Evolutionary conservation across 805 yeast genomes (phyloP).

Genomic region (Kluyveromyces siamensis): DNA sequence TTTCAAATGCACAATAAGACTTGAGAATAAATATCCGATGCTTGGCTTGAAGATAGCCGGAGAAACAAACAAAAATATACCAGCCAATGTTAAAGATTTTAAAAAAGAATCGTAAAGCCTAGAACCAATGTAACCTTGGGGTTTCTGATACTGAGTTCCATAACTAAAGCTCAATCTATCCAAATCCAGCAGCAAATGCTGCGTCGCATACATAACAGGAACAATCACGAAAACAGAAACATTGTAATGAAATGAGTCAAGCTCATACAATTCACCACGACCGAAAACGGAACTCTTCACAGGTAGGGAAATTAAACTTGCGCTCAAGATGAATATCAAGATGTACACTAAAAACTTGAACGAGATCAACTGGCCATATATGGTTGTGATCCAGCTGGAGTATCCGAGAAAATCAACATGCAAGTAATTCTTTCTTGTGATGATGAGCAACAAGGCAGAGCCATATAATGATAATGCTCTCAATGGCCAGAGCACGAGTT

Average conservation of each 20-base stretch:
- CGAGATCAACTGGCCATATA: constrained; percentile 25
- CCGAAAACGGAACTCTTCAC: constrained; percentile 11
- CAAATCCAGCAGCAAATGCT: constrained; percentile 44
- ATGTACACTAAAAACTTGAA: constrained; percentile 21
- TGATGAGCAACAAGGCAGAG: constrained; percentile 27
- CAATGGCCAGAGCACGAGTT: constrained; percentile 19
- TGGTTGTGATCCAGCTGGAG: constrained; percentile 14
- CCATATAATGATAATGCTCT: constrained; percentile 22
- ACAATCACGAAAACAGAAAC: constrained; percentile 29
- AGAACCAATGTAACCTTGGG: constrained; percentile 26
- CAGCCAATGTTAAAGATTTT: constrained; percentile 19
- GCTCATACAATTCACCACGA: background rate
- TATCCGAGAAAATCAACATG: constrained; percentile 30
- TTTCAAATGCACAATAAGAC: constrained; percentile 25
- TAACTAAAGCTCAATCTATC: constrained; percentile 42
- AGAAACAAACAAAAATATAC: constrained; percentile 27
- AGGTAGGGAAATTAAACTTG: constrained; percentile 19
- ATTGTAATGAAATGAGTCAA: constrained; percentile 13
- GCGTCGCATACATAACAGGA: constrained; percentile 39
- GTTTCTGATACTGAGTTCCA: constrained; percentile 31
- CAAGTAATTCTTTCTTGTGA: constrained; percentile 33
- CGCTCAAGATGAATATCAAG: constrained; percentile 13
- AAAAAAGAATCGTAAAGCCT: constrained; percentile 29
- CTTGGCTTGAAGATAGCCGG: constrained; percentile 33
- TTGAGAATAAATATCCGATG: constrained; percentile 30